Evolutionary conservation across 1,284 basidiomycete genomes (phyloP), one percentile per base, ranked within the genome.

Genomic region (Anthracocystis setariae): DNA sequence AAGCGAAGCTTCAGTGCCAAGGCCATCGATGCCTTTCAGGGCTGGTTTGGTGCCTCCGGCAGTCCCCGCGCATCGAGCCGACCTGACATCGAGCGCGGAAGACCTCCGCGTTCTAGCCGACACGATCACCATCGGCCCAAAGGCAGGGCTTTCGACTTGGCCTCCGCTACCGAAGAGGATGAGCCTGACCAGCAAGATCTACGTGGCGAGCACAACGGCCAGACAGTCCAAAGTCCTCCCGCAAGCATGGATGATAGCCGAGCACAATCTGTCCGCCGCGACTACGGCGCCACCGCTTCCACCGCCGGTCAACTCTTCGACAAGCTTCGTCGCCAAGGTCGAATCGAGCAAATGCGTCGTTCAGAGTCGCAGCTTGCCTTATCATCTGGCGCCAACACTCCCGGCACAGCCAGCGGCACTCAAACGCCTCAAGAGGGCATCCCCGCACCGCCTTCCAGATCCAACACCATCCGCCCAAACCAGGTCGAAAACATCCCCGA

Each of bases 1-100:
- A 73, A 74, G 23, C 56, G 72, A 23, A 76, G 74, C 60, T 74
- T 76, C 47, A 71, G 69, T 20, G 65, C 70, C 21, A 70, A 69
- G 42, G 72, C 74, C 44, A 65, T 69, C 49, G 54, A 56, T 38
- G 70, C 66, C 10, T 73, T 76, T 51, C 65, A 53, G 25, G 76
- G 76, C 5, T 78, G 76, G 76, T 74, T 76, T 39, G 66, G 65
- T 29, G 44, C 49, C 5, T 56, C 58, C 2, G 50, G 35, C 12
- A 67, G 64, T 32, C 64, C 64, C 8, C 56, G 47, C 29, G 42
- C 64, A 13, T 53, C 53, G 2, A 55, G 43, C 48, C 46, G 38
- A 17, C 32, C 57, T 3, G 68, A 72, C 35, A 50, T 72, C n/a
- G 68, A 72, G 42, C 50, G 55, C 3, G 63, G 59, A 29, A 43